Base-by-base conservation (phyloP, 176 grass and related monocot species). In the Avena sativa region DNA sequence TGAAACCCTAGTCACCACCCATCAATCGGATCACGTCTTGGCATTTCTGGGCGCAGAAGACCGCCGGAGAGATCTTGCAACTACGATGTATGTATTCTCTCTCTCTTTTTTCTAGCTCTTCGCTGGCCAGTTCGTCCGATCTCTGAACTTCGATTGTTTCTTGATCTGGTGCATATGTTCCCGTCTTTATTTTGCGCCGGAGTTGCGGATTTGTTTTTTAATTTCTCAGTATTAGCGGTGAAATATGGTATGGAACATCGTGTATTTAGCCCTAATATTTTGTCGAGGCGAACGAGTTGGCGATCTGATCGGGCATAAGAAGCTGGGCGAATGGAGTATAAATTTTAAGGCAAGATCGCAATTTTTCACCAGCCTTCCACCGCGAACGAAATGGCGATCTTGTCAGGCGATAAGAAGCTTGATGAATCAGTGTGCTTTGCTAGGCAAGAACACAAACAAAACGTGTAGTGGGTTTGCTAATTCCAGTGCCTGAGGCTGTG, bases 1-100 rank as follows among this genome's bases (percentile, higher is more conserved):
- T 36, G 23, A 23, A 81, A 85, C 82, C 88, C 88, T 85, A 89
- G 68, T 74, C 32, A 73, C 15, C 32, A 73, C 15, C 58, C 58
- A n/a, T 57, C 76, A 19, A 67, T 32, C 4, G 43, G 47, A 75
- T 49, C 68, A 70, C 12, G 49, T 25, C 40, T 84, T 66, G 19
- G 28, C 58, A 74, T 47, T 61, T 16, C 58, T 12, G 56, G 28
- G n/a, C 20, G 67, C 48, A 49, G 49, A 69, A 58, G 58, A 19
- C 47, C n/a, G 6, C 9, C 49, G 2, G n/a, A 40, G 25, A 63
- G 23, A 66, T 57, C 57, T 71, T 71, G 69, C 55, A 21, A 4
- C 9, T 28, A 9, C 67, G 83, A 89, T 86, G 88, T 86, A 43
- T 8, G 78, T 76, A 68, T 49, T 43, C 46, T 30, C 49, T 56